Percentiles rank a stretch among this genome's conserved stretches.
Evolutionary conservation across 192 early-diverging fungal species (phyloP).

Genomic region (Dimargaris cristalligena): DNA sequence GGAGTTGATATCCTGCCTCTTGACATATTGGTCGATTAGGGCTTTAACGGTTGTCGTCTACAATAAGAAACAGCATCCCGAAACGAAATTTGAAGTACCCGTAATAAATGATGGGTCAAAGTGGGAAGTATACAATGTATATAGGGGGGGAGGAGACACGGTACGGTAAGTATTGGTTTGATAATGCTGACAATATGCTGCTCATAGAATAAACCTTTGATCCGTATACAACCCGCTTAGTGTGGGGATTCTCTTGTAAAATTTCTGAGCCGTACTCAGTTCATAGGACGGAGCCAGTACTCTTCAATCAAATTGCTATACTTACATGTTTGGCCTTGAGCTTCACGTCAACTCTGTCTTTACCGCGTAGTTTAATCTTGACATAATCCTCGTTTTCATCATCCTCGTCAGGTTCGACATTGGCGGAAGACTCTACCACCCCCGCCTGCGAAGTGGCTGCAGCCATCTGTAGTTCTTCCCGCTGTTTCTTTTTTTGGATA

Average conservation of each 20-base stretch:
- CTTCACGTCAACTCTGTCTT: background rate
- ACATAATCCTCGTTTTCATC: background rate
- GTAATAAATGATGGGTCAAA: background rate
- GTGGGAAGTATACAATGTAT: background rate
- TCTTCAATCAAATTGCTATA: no score
- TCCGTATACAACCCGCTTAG: no score
- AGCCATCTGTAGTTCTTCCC: background rate
- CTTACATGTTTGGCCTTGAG: no score
- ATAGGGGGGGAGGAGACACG: background rate
- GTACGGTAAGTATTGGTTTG: no score
- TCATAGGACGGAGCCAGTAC: no score
- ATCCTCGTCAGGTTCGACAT: background rate
- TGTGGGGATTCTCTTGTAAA: no score
- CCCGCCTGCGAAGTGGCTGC: background rate
- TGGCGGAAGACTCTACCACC: background rate
- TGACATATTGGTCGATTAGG: background rate
- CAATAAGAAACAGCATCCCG: no score
- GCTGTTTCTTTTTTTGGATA: background rate
- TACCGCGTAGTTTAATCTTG: background rate
- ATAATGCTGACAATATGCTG: no score
- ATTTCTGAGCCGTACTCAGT: no score
- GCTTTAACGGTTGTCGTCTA: background rate
- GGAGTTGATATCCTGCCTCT: background rate
- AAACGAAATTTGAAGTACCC: no score
- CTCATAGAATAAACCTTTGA: no score